A percentile compares a stretch with the other conserved stretches of the same genome.
phyloP scores from a whole-genome alignment of 208 protist species.

The Leptomonas seymouri region DNA sequence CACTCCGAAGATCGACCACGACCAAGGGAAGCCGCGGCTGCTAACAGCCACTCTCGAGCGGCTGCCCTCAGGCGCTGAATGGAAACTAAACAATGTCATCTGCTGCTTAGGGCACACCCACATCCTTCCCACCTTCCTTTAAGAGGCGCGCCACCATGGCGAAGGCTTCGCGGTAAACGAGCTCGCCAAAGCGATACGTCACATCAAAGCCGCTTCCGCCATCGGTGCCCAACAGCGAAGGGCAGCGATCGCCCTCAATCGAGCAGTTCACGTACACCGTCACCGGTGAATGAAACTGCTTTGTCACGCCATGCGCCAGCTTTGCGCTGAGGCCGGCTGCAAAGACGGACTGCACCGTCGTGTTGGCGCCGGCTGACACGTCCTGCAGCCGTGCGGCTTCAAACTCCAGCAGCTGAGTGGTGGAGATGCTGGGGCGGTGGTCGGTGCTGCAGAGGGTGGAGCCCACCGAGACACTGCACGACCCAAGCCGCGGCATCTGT shows the following conservation, averaged over 20 bases:
- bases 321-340: conserved; percentile 47
- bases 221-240: conserved; percentile 52
- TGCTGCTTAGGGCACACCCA: no score
- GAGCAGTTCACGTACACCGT: conserved; percentile 63
- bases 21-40: no score
- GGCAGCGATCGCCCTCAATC: conserved; percentile 42
- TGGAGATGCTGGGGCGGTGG: conserved; percentile 9
- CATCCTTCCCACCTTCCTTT: neutral
- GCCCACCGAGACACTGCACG: conserved; percentile 42
- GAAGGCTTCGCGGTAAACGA: conserved; percentile 43
- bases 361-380: conserved; percentile 16
- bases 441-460: neutral
- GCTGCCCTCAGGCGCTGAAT: no score
- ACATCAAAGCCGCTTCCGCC: conserved; percentile 46
- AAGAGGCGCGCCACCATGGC: conserved; percentile 16
- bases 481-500: conserved; percentile 30
- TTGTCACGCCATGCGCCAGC: conserved; percentile 38
- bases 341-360: conserved; percentile 40
- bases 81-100: no score
- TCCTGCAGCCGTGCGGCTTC: conserved; percentile 12
- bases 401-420: conserved; percentile 41
- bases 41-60: no score
- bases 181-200: conserved; percentile 51
- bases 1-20: no score
- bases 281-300: conserved; percentile 1